Evolutionary conservation across 202 grass and related monocot species (phyloP).

Genomic region (Bolboschoenoplectus hybrid): DNA sequence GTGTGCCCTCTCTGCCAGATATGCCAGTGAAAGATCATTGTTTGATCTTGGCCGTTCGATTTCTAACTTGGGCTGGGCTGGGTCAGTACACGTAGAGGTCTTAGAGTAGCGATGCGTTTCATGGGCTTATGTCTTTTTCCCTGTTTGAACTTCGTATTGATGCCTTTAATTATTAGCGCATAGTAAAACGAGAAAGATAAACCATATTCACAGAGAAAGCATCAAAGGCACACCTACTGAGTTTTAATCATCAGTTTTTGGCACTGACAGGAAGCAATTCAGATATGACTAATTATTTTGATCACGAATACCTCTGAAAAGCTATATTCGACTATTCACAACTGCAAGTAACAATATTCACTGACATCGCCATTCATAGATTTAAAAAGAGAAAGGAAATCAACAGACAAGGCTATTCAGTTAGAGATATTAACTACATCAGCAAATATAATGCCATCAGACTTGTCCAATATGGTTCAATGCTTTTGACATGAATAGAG

Average conservation of each 20-base stretch:
- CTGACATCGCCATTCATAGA: not conserved
- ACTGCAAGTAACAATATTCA: not conserved
- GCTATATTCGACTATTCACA: slow-evolving; percentile 22
- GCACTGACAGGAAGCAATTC: not conserved
- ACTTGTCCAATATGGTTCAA: slow-evolving; percentile 11
- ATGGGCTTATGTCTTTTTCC: not conserved
- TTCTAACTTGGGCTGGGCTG: not conserved
- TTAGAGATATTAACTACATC: not conserved
- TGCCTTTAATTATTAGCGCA: no score
- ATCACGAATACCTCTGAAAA: not conserved
- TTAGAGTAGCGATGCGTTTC: not conserved
- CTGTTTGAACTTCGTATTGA: not conserved
- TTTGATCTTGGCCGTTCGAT: not conserved
- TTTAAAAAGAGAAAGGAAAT: not conserved
- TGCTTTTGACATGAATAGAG: slow-evolving; percentile 16
- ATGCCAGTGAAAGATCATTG: not conserved
- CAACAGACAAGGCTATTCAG: slow-evolving; percentile 2
- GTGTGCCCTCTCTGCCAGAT: not conserved
- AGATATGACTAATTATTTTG: not conserved
- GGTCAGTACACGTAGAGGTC: not conserved
- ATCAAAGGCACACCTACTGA: not conserved
- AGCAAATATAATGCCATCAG: not conserved
- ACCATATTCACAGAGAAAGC: not conserved
- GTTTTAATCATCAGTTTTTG: not conserved
- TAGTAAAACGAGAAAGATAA: no score